Percentiles rank a stretch among this genome's conserved stretches.
Evolutionary conservation across 768 basidiomycete genomes (phyloP).

Genomic region (Trametes meyenii): DNA sequence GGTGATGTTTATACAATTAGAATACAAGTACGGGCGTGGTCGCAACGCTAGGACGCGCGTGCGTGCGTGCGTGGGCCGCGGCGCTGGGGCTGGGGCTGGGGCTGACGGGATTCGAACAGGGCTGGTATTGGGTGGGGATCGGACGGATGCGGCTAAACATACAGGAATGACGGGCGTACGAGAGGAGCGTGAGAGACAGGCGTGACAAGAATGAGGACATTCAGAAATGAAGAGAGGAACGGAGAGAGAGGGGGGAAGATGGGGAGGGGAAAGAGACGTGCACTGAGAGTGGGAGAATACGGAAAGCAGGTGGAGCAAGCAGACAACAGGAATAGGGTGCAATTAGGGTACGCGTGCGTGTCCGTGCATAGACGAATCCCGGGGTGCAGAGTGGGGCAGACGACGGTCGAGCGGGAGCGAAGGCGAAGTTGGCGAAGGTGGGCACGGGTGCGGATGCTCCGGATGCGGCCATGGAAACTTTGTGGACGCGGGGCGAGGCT

Average conservation of each 20-base stretch:
- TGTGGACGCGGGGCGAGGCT: background rate
- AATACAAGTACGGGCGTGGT: background rate
- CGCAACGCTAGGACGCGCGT: too few relatives aligned
- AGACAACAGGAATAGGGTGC: constrained; percentile 15
- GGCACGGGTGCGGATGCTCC: background rate
- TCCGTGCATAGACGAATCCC: constrained; percentile 3
- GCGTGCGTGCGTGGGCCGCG: too few relatives aligned
- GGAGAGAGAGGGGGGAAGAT: too few relatives aligned
- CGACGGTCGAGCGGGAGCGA: too few relatives aligned
- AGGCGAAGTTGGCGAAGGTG: too few relatives aligned
- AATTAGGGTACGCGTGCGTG: constrained; percentile 19
- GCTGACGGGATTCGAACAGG: too few relatives aligned
- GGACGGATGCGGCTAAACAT: constrained; percentile 2
- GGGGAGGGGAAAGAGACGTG: background rate
- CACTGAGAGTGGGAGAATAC: background rate
- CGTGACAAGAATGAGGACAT: background rate
- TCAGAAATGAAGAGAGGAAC: background rate
- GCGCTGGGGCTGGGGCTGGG: too few relatives aligned
- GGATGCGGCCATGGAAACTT: background rate
- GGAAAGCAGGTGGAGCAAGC: constrained; percentile 11
- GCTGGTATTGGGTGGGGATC: background rate
- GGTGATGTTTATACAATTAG: background rate
- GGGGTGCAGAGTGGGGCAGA: background rate
- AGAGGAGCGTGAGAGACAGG: background rate
- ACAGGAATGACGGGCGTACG: constrained; percentile 1